These are phyloP conservation scores for Ceratocystis cacaofunesta DNA, from an alignment of 2,329 filamentous ascomycete genomes.

Conservation along the genomic window DNA sequence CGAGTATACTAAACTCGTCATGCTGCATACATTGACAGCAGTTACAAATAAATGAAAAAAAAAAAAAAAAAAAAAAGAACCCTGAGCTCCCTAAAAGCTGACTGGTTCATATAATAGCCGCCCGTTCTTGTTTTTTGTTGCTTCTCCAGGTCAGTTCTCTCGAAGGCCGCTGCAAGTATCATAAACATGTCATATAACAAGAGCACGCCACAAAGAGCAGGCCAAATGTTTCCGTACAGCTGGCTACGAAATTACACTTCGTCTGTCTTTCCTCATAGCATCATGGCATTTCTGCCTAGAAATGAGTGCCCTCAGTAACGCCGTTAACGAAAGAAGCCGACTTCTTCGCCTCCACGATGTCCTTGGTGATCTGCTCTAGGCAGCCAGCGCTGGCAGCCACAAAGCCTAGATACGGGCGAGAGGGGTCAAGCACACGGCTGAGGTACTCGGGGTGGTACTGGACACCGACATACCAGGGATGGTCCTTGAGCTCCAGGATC, in stretches of 20 bases:
- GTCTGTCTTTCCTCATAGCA: background rate
- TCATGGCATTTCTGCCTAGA: background rate
- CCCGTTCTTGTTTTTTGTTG: background rate
- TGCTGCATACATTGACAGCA: background rate
- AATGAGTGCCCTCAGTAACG: slow-evolving; percentile 13
- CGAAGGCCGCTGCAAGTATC: background rate
- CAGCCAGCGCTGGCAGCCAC: slow-evolving; percentile 62
- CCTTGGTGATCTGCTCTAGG: slow-evolving; percentile 32
- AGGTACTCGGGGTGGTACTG: slow-evolving; percentile 86
- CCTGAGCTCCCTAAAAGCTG: background rate
- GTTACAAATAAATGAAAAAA: background rate
- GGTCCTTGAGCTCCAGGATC: slow-evolving; percentile 65
- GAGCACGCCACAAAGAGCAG: background rate
- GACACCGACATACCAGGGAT: slow-evolving; percentile 69
- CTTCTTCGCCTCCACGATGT: slow-evolving; percentile 19
- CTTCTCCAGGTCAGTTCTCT: background rate
- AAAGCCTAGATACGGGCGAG: slow-evolving; percentile 63
- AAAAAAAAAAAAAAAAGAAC: background rate
- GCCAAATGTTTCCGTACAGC: background rate
- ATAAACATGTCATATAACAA: background rate
- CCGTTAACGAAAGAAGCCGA: slow-evolving; percentile 11
- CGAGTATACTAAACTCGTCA: background rate
- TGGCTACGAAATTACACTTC: background rate
- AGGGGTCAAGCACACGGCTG: slow-evolving; percentile 57
- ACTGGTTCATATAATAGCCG: background rate